phyloP scores from a whole-genome alignment of 176 grass and related monocot species.

The Carex cristatella region DNA sequence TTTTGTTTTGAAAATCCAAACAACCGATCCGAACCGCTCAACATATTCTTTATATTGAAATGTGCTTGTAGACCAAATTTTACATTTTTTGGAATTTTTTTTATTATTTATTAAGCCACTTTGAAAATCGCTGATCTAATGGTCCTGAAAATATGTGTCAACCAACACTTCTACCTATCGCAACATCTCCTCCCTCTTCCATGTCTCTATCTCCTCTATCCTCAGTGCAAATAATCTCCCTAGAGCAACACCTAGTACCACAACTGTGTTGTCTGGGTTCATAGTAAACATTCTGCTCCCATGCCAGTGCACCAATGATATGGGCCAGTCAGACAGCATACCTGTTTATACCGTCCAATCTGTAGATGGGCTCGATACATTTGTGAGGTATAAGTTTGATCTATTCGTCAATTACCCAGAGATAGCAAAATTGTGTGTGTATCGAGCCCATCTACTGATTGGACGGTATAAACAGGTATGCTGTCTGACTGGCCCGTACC shows the following conservation, averaged over 20 bases:
- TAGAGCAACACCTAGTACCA: background rate
- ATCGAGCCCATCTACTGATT: slow-evolving; percentile 39
- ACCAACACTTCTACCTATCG: slow-evolving; percentile 58
- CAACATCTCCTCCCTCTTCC: slow-evolving; percentile 28
- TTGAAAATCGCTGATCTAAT: too few relatives aligned
- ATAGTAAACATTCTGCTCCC: slow-evolving; percentile 36
- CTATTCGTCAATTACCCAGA: slow-evolving; percentile 51
- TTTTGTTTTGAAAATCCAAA: too few relatives aligned
- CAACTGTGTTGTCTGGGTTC: background rate
- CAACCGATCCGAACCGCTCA: too few relatives aligned
- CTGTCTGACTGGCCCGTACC: slow-evolving; percentile 30
- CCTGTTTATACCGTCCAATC: slow-evolving; percentile 52
- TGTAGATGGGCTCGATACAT: slow-evolving; percentile 39
- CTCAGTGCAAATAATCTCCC: slow-evolving; percentile 40
- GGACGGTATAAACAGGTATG: slow-evolving; percentile 44
- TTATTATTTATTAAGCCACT: too few relatives aligned
- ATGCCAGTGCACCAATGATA: slow-evolving; percentile 42
- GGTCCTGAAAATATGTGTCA: slow-evolving; percentile 17
- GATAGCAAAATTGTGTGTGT: slow-evolving; percentile 17
- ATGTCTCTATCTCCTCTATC: slow-evolving; percentile 33
- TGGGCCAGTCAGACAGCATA: slow-evolving; percentile 22
- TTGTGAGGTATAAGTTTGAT: slow-evolving; percentile 35
- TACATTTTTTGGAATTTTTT: too few relatives aligned
- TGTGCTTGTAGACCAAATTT: too few relatives aligned
- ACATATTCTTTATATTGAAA: too few relatives aligned